These are phyloP conservation scores for Cetradonia linearis DNA, from an alignment of 495 filamentous ascomycete species.

Conservation along the genomic window DNA sequence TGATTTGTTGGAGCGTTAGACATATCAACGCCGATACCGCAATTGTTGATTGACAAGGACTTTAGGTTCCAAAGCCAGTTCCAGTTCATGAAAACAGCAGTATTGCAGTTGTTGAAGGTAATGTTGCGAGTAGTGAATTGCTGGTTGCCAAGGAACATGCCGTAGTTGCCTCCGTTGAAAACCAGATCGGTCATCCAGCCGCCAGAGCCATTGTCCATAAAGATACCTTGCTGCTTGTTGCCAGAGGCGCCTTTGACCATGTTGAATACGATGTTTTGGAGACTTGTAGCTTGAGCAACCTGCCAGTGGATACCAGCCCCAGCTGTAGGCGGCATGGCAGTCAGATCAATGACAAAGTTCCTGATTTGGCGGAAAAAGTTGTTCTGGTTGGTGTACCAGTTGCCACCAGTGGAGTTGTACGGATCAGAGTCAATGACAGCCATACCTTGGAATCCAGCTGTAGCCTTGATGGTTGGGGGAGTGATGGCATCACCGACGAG, in stretches of 20 bases:
- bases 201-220: conserved; percentile 92
- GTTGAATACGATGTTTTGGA: conserved; percentile 85
- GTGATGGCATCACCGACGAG: conserved; percentile 63
- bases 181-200: conserved; percentile 80
- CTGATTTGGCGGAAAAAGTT: conserved; percentile 97
- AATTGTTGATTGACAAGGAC: conserved; percentile 70
- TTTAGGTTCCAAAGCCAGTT: conserved; percentile 89
- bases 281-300: conserved; percentile 84
- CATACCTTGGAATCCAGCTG: conserved; percentile 65
- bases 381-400: conserved; percentile 91
- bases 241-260: conserved; percentile 63
- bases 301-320: conserved; percentile 95
- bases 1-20: conserved; percentile 52
- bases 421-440: conserved; percentile 86
- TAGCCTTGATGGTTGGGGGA: conserved; percentile 68
- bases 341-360: conserved; percentile 87
- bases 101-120: conserved; percentile 80
- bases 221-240: conserved; percentile 81
- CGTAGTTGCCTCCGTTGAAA: conserved; percentile 79
- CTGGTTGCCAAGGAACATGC: conserved; percentile 83
- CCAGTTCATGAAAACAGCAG: conserved; percentile 90
- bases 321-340: conserved; percentile 48
- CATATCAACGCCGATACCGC: conserved; percentile 73
- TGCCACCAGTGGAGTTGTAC: conserved; percentile 50
- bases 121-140: conserved; percentile 92